A percentile compares a stretch with the other conserved stretches of the same genome.
phyloP scores from a whole-genome alignment of 2,329 filamentous ascomycete species.

The Talaromyces atroroseus region DNA sequence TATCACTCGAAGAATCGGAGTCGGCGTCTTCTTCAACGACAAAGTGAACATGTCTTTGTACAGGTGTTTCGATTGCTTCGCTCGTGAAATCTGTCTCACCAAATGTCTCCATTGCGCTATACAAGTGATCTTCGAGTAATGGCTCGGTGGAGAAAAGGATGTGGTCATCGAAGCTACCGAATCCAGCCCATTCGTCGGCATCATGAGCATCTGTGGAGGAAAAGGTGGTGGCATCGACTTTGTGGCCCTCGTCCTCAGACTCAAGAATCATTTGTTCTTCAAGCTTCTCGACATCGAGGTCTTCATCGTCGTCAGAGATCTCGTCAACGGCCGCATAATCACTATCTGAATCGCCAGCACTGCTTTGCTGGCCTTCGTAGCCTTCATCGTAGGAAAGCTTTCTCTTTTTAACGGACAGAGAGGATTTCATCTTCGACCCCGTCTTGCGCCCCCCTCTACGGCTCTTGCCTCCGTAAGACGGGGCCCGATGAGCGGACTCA shows the following conservation, averaged over 20 bases:
- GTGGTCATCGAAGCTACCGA: constrained; percentile 41
- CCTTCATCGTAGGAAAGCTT: constrained; percentile 31
- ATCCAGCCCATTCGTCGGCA: constrained; percentile 49
- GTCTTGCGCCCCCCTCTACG: constrained; percentile 32
- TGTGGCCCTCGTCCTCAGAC: constrained; percentile 32
- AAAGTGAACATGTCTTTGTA: constrained; percentile 67
- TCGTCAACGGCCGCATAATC: constrained; percentile 73
- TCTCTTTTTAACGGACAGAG: constrained; percentile 26
- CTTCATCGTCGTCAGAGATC: constrained; percentile 72
- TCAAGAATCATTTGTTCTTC: constrained; percentile 70
- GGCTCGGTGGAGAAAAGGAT: constrained; percentile 36
- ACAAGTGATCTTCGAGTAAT: constrained; percentile 40
- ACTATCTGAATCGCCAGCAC: constrained; percentile 39
- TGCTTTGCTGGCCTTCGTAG: constrained; percentile 26
- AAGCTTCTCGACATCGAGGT: constrained; percentile 69
- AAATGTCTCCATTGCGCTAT: constrained; percentile 34
- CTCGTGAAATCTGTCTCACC: constrained; percentile 32
- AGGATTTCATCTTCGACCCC: constrained; percentile 30
- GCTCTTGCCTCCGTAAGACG: constrained; percentile 37
- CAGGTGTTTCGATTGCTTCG: constrained; percentile 38
- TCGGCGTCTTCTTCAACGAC: constrained; percentile 47
- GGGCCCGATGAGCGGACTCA: constrained; percentile 37
- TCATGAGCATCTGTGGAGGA: constrained; percentile 22
- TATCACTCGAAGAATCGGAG: constrained; percentile 51
- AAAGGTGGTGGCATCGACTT: constrained; percentile 17